These are phyloP conservation scores for Fusarium haematococcum DNA, from an alignment of 2,329 filamentous ascomycete genomes.

Conservation along the genomic window DNA sequence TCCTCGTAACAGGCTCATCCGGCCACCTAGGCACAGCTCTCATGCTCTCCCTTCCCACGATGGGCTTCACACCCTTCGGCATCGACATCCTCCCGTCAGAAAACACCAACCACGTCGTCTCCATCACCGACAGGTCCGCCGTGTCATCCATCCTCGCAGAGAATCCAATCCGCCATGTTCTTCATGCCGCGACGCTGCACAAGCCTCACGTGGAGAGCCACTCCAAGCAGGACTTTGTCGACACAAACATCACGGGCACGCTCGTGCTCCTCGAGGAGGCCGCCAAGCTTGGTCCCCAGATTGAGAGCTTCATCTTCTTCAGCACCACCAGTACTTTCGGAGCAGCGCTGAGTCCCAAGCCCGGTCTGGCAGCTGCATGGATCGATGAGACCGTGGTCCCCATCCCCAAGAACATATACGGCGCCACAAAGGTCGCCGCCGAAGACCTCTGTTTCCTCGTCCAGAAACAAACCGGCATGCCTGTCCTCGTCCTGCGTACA, in stretches of 20 bases:
- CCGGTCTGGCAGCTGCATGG: constrained; percentile 55
- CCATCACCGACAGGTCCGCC: constrained; percentile 52
- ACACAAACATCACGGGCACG: constrained; percentile 60
- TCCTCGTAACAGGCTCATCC: constrained; percentile 60
- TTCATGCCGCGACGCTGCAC: constrained; percentile 60
- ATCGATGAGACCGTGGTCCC: constrained; percentile 57
- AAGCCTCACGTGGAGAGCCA: constrained; percentile 61
- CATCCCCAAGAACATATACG: constrained; percentile 62
- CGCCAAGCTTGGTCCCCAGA: constrained; percentile 31
- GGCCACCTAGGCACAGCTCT: constrained; percentile 60
- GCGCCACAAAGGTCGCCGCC: constrained; percentile 60
- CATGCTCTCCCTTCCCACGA: constrained; percentile 55
- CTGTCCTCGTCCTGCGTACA: constrained; percentile 58
- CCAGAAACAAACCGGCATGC: constrained; percentile 53
- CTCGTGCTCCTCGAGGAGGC: constrained; percentile 56
- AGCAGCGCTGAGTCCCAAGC: constrained; percentile 51
- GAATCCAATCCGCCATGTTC: constrained; percentile 53
- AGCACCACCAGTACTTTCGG: constrained; percentile 62
- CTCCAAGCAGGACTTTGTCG: constrained; percentile 56
- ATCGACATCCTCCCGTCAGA: constrained; percentile 56
- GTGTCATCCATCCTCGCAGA: constrained; percentile 47
- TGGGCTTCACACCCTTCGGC: constrained; percentile 56
- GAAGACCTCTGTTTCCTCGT: constrained; percentile 60
- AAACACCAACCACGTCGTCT: constrained; percentile 52
- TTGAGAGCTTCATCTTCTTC: constrained; percentile 58